A percentile compares a stretch with the other conserved stretches of the same genome.
These are phyloP conservation scores for Begonia masoniana DNA, from an alignment of 306 rosid genomes.

Conservation along the genomic window DNA sequence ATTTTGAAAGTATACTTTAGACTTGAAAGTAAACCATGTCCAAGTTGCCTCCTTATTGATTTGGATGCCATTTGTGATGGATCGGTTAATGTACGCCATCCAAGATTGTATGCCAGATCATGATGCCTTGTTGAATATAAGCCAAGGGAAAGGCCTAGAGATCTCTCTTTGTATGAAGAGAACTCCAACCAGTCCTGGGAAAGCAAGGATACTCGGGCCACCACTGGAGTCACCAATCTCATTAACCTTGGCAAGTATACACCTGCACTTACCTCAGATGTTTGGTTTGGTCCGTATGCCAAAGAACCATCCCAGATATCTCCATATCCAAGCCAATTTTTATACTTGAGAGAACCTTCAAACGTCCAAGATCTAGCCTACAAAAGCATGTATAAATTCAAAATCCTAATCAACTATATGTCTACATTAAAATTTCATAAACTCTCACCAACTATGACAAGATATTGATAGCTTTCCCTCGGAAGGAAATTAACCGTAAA, in stretches of 20 bases:
- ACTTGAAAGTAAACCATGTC: conserved; percentile 79
- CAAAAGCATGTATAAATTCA: conserved; percentile 26
- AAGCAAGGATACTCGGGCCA: conserved; percentile 56
- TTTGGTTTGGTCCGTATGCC: conserved; percentile 79
- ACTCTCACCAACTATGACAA: conserved; percentile 2
- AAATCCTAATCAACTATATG: conserved; percentile 7
- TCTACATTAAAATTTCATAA: conserved; percentile 1
- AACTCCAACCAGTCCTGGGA: conserved; percentile 93
- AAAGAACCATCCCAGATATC: conserved; percentile 92
- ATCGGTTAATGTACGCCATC: conserved; percentile 89
- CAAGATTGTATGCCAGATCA: conserved; percentile 77
- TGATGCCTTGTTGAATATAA: conserved; percentile 64
- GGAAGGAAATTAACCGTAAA: not conserved
- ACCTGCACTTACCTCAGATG: conserved; percentile 77
- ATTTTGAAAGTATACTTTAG: conserved; percentile 69
- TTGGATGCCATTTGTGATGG: conserved; percentile 80
- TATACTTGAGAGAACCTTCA: conserved; percentile 75
- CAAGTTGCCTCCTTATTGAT: conserved; percentile 95
- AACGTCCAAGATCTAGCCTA: conserved; percentile 80
- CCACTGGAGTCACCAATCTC: conserved; percentile 50
- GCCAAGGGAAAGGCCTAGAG: conserved; percentile 68
- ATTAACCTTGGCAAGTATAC: conserved; percentile 60
- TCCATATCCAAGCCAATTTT: conserved; percentile 82
- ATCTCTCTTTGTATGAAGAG: conserved; percentile 81
- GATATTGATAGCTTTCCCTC: conserved; percentile 1